These are phyloP conservation scores for Isochrysis galbana DNA, from an alignment of 78 protist genomes.

Conservation along the genomic window DNA sequence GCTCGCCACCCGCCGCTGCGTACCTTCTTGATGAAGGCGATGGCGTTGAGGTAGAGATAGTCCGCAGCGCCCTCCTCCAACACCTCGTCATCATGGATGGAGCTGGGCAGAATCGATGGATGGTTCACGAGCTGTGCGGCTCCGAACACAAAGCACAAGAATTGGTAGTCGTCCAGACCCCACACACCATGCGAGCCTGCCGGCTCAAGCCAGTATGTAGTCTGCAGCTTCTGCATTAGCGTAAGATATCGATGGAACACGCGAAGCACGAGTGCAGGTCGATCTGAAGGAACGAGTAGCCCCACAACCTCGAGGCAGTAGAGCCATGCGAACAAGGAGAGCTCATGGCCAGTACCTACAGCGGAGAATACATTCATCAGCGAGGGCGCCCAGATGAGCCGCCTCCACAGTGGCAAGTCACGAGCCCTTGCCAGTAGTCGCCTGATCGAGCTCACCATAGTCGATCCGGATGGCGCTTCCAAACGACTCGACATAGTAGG, in stretches of 20 bases:
- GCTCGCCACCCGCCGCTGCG: too few relatives aligned
- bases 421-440: too few relatives aligned
- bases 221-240: slow-evolving; percentile 72
- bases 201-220: slow-evolving; percentile 88
- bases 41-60: slow-evolving; percentile 30
- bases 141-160: slow-evolving; percentile 92
- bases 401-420: too few relatives aligned
- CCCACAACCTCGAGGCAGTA: background rate
- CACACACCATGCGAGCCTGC: slow-evolving; percentile 98
- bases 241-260: slow-evolving; percentile 63
- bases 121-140: slow-evolving; percentile 73
- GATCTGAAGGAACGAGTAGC: background rate
- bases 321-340: slow-evolving; percentile 46
- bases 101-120: background rate
- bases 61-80: background rate
- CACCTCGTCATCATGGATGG: background rate
- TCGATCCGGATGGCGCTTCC: slow-evolving; percentile 92
- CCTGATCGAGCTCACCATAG: too few relatives aligned
- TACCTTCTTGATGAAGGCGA: background rate
- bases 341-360: slow-evolving; percentile 98
- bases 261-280: background rate
- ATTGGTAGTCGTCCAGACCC: slow-evolving; percentile 96
- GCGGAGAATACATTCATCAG: too few relatives aligned
- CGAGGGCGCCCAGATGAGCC: too few relatives aligned
- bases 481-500: slow-evolving; percentile 74